These are phyloP conservation scores for Mallotus nudiflorus DNA, from an alignment of 345 rosid species.

Conservation along the genomic window DNA sequence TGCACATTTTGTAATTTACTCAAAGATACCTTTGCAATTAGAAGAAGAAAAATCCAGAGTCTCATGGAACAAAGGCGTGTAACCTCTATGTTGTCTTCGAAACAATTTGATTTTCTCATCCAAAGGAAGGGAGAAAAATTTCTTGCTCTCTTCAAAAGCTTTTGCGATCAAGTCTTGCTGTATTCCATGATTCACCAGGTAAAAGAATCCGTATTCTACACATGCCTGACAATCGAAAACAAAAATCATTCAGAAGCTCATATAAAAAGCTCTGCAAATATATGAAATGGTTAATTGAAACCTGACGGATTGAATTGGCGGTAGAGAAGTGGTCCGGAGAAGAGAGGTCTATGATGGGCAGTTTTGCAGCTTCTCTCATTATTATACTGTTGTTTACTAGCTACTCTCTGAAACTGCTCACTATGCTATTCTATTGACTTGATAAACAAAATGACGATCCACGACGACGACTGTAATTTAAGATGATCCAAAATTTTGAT, in stretches of 20 bases:
- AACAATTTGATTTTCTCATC: slow-evolving; percentile 53
- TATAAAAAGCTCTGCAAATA: too few species aligned
- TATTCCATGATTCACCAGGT: slow-evolving; percentile 75
- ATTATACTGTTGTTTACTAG: not conserved
- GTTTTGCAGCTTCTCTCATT: slow-evolving; percentile 20
- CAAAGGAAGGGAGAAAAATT: slow-evolving; percentile 60
- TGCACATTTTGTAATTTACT: too few species aligned
- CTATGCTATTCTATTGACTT: too few species aligned
- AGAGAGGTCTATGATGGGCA: slow-evolving; percentile 29
- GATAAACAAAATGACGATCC: too few species aligned
- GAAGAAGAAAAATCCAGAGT: slow-evolving; percentile 41
- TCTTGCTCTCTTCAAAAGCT: slow-evolving; percentile 51
- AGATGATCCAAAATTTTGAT: too few species aligned
- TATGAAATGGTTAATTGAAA: not conserved
- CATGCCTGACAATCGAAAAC: too few species aligned
- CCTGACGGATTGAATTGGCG: slow-evolving; percentile 23
- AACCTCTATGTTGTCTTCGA: slow-evolving; percentile 54
- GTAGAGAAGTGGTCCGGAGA: slow-evolving; percentile 17
- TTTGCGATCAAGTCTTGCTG: slow-evolving; percentile 43
- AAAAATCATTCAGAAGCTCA: too few species aligned
- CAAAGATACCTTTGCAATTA: slow-evolving; percentile 40
- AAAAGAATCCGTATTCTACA: slow-evolving; percentile 75
- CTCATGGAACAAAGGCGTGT: slow-evolving; percentile 56
- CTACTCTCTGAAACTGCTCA: not conserved
- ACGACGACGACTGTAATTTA: too few species aligned